Conservation (phyloP, 768 basidiomycete species). For the Gloeopeniophorella convolvens region DNA sequence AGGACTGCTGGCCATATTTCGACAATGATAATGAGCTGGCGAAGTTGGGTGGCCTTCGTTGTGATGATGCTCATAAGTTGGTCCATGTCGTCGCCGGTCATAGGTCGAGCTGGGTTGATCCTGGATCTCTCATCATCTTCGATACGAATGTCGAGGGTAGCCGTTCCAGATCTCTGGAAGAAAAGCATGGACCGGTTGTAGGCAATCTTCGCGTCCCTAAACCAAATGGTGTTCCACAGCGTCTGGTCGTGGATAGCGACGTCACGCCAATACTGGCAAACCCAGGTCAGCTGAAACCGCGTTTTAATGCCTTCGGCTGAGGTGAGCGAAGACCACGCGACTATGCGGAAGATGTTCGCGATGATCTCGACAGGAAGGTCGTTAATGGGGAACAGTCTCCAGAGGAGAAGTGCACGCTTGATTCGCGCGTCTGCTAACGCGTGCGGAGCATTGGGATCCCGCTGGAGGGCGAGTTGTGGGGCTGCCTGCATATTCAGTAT, state of each 20-base stretch:
- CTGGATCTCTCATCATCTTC: constrained; percentile 31
- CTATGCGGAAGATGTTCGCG: constrained; percentile 53
- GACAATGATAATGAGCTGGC: constrained; percentile 52
- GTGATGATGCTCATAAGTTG: constrained; percentile 46
- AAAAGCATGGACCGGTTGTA: constrained; percentile 49
- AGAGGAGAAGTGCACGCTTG: constrained; percentile 26
- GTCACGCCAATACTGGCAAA: constrained; percentile 36
- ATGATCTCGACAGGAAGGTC: constrained; percentile 62
- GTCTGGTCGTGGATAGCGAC: constrained; percentile 23
- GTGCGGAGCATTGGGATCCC: background rate
- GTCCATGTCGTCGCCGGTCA: constrained; percentile 40
- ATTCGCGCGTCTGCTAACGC: constrained; percentile 3
- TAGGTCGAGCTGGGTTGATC: constrained; percentile 11
- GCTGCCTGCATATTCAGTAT: background rate
- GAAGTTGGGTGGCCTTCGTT: constrained; percentile 48
- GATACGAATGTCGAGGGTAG: constrained; percentile 58
- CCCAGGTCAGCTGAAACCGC: constrained; percentile 50
- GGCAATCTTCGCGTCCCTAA: constrained; percentile 41
- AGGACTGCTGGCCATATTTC: constrained; percentile 50
- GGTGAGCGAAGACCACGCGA: constrained; percentile 42
- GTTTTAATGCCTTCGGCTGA: constrained; percentile 20
- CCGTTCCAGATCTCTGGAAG: constrained; percentile 48
- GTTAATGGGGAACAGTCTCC: constrained; percentile 46
- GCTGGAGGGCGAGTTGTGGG: background rate
- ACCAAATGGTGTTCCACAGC: constrained; percentile 51